Evolutionary conservation across 371 early-diverging fungal species (phyloP).

Genomic region (Mucor mucedo): DNA sequence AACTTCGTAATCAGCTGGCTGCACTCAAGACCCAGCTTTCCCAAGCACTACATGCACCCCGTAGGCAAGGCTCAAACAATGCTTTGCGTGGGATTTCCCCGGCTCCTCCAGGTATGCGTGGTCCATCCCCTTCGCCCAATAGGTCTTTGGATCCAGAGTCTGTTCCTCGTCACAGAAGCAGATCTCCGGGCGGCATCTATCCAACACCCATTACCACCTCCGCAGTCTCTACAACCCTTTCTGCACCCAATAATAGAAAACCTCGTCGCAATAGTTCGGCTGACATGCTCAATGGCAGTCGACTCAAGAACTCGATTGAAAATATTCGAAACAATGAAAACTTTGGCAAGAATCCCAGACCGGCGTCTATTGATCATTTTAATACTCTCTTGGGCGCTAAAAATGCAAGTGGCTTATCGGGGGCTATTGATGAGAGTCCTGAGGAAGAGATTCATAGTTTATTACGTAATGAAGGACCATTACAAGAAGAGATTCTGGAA

Average conservation of each 20-base stretch:
- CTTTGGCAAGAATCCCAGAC: constrained; percentile 41
- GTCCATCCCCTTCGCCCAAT: constrained; percentile 42
- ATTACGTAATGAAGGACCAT: constrained; percentile 71
- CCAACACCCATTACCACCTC: background rate
- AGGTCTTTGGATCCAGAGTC: constrained; percentile 29
- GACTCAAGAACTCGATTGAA: constrained; percentile 47
- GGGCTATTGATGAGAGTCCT: constrained; percentile 44
- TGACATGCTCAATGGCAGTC: constrained; percentile 35
- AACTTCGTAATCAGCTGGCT: constrained; percentile 53
- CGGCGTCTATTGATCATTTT: constrained; percentile 50
- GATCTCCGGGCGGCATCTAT: constrained; percentile 13
- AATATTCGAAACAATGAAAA: constrained; percentile 42
- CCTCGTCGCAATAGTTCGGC: constrained; percentile 53
- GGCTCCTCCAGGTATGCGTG: constrained; percentile 37
- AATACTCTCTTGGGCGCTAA: constrained; percentile 28
- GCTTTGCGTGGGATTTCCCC: constrained; percentile 37
- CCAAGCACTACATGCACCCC: constrained; percentile 43
- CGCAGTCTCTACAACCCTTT: background rate
- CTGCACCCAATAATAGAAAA: constrained; percentile 8
- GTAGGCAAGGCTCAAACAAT: constrained; percentile 38
- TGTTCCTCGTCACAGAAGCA: constrained; percentile 21
- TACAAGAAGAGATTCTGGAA: constrained; percentile 88
- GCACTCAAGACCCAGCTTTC: constrained; percentile 56
- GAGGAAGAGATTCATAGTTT: constrained; percentile 60
- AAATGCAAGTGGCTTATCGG: constrained; percentile 26